Percentiles rank a stretch among this genome's conserved stretches.
Evolutionary conservation across 306 rosid genomes (phyloP).

Genomic region (Potentilla sterilis): DNA sequence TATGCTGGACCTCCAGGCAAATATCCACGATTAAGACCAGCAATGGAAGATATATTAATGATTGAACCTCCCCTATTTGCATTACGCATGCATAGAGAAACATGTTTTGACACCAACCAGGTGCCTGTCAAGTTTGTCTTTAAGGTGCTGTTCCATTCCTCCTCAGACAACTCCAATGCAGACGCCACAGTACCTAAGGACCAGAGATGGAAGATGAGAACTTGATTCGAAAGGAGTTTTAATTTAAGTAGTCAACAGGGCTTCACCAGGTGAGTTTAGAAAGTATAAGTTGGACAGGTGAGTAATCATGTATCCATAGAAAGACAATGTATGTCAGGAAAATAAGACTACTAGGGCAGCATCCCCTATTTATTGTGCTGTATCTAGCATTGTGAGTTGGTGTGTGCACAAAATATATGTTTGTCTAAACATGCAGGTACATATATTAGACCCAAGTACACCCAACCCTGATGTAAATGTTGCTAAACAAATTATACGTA

Average conservation of each 20-base stretch:
- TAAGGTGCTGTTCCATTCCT: slow-evolving; percentile 60
- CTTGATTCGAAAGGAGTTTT: not conserved
- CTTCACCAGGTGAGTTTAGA: not conserved
- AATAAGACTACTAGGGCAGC: not conserved
- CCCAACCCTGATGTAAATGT: not conserved
- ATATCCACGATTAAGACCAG: slow-evolving; percentile 57
- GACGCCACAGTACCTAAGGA: slow-evolving; percentile 56
- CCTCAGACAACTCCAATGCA: slow-evolving; percentile 52
- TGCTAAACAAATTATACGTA: not conserved
- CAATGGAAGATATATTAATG: slow-evolving; percentile 67
- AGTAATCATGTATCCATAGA: not conserved
- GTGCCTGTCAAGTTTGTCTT: slow-evolving; percentile 62
- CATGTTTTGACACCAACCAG: slow-evolving; percentile 72
- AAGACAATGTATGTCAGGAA: not conserved
- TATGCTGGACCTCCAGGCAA: slow-evolving; percentile 67
- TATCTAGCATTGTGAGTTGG: not conserved
- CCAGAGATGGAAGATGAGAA: not conserved
- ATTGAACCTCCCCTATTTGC: slow-evolving; percentile 54
- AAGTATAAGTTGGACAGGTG: not conserved
- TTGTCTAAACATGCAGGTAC: not conserved
- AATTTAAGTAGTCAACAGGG: not conserved
- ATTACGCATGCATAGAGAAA: slow-evolving; percentile 54
- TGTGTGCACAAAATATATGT: not conserved
- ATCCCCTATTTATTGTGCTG: not conserved
- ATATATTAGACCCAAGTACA: not conserved